Evolutionary conservation across 768 basidiomycete genomes (phyloP), one percentile per base, ranked within the genome.

Genomic region (Gymnopilus dilepis): DNA sequence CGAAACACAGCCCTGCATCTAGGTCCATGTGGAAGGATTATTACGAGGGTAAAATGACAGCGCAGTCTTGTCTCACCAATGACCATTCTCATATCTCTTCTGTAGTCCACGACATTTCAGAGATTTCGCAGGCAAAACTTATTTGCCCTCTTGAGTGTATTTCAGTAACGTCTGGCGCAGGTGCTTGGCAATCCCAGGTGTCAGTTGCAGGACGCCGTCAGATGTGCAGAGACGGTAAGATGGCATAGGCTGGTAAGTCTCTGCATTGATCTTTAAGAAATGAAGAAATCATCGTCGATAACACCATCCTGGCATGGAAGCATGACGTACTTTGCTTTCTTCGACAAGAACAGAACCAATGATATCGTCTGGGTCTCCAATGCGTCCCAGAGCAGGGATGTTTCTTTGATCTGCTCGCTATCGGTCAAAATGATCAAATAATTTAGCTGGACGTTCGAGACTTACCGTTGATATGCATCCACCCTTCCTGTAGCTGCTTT

Each of bases 341-440:
- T 88, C 77, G 4, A 94, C 90, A 6, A 88, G 78, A 11, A 94
- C 91, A 1, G 89, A 83, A 2, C 82, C 92, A 47, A 94, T 80
- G 61, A 94, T 94, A 72, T 94, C 93, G 67, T 94, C 92, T 1
- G 90, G 88, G 69, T 92, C 89, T 13, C 91, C 91, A 53, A 93
- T 88, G 45, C 92, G 81, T 0, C 87, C 88, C 7, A 91, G 71
- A 12, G 90, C 82, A 0, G 92, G 93, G 6, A 91, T 68, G 59
- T 94, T 94, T 41, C 92, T 82, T 48, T 81, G 78, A 69, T 94
- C 92, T 93, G 53, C n/a, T n/a, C n/a, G n/a, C n/a, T n/a, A n/a
- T n/a, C n/a, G n/a, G n/a, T n/a, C n/a, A n/a, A n/a, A n/a, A n/a
- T 17, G 26, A 6, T 17, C 12, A 45, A 8, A 43, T 8, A 17